Evolutionary conservation across 2,329 filamentous ascomycete species (phyloP).

Genomic region (Chrysosporium keratinophilum): DNA sequence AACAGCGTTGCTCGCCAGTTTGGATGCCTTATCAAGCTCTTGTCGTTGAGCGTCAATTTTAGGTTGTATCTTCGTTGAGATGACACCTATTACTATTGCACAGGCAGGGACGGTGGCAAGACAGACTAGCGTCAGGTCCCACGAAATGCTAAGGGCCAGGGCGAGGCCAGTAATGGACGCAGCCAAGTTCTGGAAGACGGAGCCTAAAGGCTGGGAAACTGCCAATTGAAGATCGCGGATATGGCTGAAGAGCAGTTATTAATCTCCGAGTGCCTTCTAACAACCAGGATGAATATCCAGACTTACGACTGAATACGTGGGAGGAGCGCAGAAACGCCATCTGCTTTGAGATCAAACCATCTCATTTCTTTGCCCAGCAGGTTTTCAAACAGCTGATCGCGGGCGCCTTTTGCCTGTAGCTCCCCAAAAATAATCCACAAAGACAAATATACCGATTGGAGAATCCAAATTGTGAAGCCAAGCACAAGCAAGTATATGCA

Average conservation of each 20-base stretch:
- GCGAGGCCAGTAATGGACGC: conserved; percentile 55
- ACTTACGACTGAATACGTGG: conserved; percentile 63
- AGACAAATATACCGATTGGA: conserved; percentile 56
- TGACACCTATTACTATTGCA: conserved; percentile 47
- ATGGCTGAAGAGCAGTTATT: conserved; percentile 47
- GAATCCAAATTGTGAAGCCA: conserved; percentile 55
- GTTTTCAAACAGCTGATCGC: conserved; percentile 54
- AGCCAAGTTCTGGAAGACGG: conserved; percentile 54
- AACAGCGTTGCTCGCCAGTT: conserved; percentile 58
- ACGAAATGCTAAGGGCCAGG: conserved; percentile 69
- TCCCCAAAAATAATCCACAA: conserved; percentile 73
- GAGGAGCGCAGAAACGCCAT: conserved; percentile 63
- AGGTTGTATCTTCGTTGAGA: conserved; percentile 52
- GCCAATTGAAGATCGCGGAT: conserved; percentile 71
- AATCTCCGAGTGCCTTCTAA: conserved; percentile 13
- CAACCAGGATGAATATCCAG: neutral
- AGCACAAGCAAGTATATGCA: conserved; percentile 54
- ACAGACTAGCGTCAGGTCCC: conserved; percentile 72
- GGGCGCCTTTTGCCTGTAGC: conserved; percentile 58
- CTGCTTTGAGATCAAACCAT: conserved; percentile 68
- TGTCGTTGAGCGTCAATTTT: conserved; percentile 60
- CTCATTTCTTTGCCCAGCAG: conserved; percentile 63
- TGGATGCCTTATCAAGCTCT: conserved; percentile 60
- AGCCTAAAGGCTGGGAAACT: conserved; percentile 68
- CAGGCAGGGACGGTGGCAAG: conserved; percentile 63